These are phyloP conservation scores for Trametes punicea DNA, from an alignment of 768 basidiomycete species.

Conservation along the genomic window DNA sequence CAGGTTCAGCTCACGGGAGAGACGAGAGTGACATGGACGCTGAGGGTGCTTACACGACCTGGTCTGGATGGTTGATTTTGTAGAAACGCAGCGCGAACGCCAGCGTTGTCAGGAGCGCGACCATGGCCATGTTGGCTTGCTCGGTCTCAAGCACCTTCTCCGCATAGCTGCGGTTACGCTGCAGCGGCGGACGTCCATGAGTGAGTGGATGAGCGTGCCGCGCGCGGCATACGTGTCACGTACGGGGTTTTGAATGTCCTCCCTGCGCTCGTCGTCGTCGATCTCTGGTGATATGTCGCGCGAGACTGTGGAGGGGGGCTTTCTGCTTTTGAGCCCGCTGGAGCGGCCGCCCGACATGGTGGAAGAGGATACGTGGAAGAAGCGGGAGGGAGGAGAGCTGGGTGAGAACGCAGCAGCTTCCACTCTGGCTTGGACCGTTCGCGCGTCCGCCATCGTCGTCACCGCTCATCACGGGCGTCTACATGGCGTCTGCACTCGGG, in stretches of 20 bases:
- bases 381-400: neutral
- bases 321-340: conserved; percentile 10
- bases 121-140: conserved; percentile 59
- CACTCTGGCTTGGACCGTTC: neutral
- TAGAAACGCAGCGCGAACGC: conserved; percentile 88
- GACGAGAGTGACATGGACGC: neutral
- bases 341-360: conserved; percentile 21
- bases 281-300: conserved; percentile 5
- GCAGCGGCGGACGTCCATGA: neutral
- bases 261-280: conserved; percentile 20
- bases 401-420: conserved; percentile 6
- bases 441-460: neutral
- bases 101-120: conserved; percentile 61
- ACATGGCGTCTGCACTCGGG: neutral
- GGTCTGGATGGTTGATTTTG: conserved; percentile 92
- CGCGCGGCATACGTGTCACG: conserved; percentile 22
- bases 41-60: conserved; percentile 78
- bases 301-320: neutral
- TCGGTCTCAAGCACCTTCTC: conserved; percentile 63
- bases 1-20: neutral
- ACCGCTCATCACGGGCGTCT: neutral
- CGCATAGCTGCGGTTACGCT: conserved; percentile 56
- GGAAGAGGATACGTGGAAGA: conserved; percentile 3
- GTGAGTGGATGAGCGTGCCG: neutral
- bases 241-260: conserved; percentile 20